phyloP scores from a whole-genome alignment of 169 alveolate genomes.

The Plasmodium ovale region DNA sequence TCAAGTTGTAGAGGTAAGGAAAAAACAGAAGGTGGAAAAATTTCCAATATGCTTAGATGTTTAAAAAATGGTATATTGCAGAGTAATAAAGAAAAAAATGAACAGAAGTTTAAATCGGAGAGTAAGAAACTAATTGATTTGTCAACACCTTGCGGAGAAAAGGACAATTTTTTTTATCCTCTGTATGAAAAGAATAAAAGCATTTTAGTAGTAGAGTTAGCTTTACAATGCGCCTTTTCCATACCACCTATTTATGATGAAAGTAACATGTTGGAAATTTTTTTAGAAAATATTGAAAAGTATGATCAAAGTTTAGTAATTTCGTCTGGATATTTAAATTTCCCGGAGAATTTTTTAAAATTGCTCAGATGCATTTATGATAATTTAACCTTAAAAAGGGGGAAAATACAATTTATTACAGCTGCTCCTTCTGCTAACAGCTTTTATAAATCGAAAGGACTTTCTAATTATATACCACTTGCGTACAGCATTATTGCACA shows the following conservation, averaged over 20 bases:
- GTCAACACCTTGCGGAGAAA: neutral
- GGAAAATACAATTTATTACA: constrained; percentile 79
- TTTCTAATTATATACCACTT: constrained; percentile 66
- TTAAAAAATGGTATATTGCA: no score
- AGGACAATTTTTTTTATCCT: constrained; percentile 40
- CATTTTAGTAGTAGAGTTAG: constrained; percentile 43
- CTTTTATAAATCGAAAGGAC: constrained; percentile 76
- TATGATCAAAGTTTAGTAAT: constrained; percentile 80
- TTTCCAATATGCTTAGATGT: neutral
- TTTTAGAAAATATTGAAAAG: constrained; percentile 71
- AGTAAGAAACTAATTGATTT: neutral
- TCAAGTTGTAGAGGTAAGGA: neutral
- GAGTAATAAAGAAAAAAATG: neutral
- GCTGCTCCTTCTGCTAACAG: constrained; percentile 85
- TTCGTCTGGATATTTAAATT: constrained; percentile 85
- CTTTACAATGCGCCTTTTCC: constrained; percentile 82
- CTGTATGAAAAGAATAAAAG: constrained; percentile 28
- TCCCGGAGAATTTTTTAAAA: constrained; percentile 78
- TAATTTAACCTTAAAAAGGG: constrained; percentile 49
- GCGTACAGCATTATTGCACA: constrained; percentile 52
- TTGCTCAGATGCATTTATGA: constrained; percentile 72
- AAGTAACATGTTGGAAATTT: constrained; percentile 76
- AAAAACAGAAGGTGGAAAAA: neutral
- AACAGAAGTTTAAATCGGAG: neutral
- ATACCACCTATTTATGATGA: constrained; percentile 86